Base-by-base conservation (phyloP, 139 green algal genomes). In the Chlamydomonas eustigma region DNA sequence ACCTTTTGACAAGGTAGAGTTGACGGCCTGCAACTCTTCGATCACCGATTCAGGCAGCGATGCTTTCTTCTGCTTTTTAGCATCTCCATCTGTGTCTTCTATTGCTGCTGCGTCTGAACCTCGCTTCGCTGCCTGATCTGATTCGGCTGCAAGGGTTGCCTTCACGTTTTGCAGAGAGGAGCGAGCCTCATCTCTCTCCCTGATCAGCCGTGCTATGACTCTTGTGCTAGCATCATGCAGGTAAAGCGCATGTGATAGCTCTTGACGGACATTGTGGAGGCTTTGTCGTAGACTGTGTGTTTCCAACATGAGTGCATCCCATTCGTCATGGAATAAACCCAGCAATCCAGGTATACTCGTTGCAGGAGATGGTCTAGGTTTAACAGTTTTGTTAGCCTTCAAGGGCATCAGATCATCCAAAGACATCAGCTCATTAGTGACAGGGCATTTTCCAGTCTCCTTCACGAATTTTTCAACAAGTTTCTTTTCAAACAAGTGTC, bases 291-390 rank as follows among this genome's bases (percentile, higher is more conserved):
- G 85, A 31, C 80, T 81, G 86, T 97, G 89, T 8, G 84, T 81
- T 77, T 98, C 93, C 77, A 99, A 80, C 92, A 97, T 95, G 28
- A 92, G 80, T 1, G 90, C 88, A 75, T 99, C 95, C 94, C 94
- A 99, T 76, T 99, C 95, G 75, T 98, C 95, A 33, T 98, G 95
- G 33, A 99, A 95, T 8, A 96, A 70, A 5, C 79, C 81, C 12
- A 99, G 85, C 64, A 99, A 78, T 39, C 95, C 95, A 4, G 95
- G 95, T 37, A 99, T 94, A 80, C 90, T 97, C 51, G 90, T 95
- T 2, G 90, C 91, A 36, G 92, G 76, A 1, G 86, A 75, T 2
- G 90, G 80, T 31, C 95, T 77, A 0, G 95, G 93, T 80, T 98
- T 97, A 4, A 94, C 83, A 1, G 83, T 86, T 84, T 93, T 89